Percentiles rank a stretch among this genome's conserved stretches.
Conservation (phyloP, 208 protist genomes). For the Polymyxa betae region DNA sequence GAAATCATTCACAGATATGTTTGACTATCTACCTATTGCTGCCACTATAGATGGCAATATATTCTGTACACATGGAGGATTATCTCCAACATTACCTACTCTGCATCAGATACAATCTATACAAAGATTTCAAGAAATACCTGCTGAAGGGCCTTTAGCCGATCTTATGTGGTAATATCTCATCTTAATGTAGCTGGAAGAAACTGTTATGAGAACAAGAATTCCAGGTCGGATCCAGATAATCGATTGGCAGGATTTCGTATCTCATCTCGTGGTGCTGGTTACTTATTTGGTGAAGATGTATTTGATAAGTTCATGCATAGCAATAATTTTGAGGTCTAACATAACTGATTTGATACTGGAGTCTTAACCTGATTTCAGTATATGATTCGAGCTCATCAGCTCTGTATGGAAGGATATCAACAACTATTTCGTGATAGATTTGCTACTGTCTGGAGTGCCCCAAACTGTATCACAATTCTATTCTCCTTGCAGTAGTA, state of each 20-base stretch:
- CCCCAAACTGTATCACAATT: conserved; percentile 65
- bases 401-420: conserved; percentile 83
- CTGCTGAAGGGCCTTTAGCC: conserved; percentile 97
- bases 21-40: conserved; percentile 95
- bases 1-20: conserved; percentile 92
- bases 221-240: conserved; percentile 85
- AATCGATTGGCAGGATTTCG: conserved; percentile 68
- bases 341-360: background rate
- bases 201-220: background rate
- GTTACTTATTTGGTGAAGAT: conserved; percentile 77
- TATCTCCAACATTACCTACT: conserved; percentile 78
- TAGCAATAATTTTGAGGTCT: conserved; percentile 73
- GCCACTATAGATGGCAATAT: conserved; percentile 93
- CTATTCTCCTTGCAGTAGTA: background rate
- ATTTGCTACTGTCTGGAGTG: conserved; percentile 69
- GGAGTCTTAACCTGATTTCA: background rate
- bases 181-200: background rate
- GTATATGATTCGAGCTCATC: conserved; percentile 81
- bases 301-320: conserved; percentile 77
- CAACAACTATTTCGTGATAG: conserved; percentile 70
- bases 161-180: conserved; percentile 94
- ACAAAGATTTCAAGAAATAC: conserved; percentile 93
- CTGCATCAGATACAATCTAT: conserved; percentile 91
- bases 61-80: conserved; percentile 93
- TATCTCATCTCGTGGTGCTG: conserved; percentile 71